These are phyloP conservation scores for Guillardia theta DNA, from an alignment of 78 protist genomes.

Conservation along the genomic window DNA sequence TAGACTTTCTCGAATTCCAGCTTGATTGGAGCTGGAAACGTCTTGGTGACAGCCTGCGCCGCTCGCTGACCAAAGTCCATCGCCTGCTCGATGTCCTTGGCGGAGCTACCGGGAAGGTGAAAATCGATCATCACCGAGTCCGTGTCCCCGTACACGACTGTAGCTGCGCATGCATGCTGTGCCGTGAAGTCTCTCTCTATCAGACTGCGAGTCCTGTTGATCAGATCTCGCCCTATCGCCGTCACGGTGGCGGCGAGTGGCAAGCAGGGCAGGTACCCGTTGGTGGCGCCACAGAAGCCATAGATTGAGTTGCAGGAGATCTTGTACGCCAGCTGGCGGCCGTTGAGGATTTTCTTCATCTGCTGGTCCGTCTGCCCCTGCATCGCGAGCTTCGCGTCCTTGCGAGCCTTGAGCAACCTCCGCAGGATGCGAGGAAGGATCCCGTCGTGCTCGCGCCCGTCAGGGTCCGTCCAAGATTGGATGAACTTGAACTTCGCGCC, in stretches of 20 bases:
- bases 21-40: neutral
- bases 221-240: conserved; percentile 97
- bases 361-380: conserved; percentile 80
- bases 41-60: neutral
- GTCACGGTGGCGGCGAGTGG: conserved; percentile 94
- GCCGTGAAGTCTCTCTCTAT: neutral
- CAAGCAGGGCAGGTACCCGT: conserved; percentile 96
- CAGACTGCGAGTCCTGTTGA: neutral
- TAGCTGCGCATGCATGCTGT: neutral
- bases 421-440: neutral
- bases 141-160: conserved; percentile 63
- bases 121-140: conserved; percentile 54
- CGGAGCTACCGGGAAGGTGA: conserved; percentile 25
- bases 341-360: conserved; percentile 87
- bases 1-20: conserved; percentile 33
- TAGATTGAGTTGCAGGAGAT: conserved; percentile 98
- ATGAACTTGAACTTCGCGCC: neutral
- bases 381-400: neutral
- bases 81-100: neutral
- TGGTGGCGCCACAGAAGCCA: conserved; percentile 98
- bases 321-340: conserved; percentile 99
- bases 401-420: neutral
- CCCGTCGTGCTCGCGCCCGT: neutral
- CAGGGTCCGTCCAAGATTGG: neutral
- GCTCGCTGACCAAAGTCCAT: neutral